Conservation (phyloP, 805 yeast species). For the Zygosaccharomyces kombuchaensis region DNA sequence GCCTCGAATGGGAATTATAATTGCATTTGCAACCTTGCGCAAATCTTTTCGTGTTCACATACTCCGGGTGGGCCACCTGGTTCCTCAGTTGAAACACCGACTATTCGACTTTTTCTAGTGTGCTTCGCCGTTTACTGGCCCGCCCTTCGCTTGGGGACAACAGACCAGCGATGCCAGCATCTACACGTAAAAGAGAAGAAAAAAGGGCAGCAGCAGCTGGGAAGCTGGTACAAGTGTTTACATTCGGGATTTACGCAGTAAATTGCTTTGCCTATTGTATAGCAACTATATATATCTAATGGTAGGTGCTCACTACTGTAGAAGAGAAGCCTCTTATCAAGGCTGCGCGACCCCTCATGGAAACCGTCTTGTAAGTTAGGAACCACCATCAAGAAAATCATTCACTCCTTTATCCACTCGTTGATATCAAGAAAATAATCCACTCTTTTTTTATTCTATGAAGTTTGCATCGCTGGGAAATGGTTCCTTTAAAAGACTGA, state of each 20-base stretch:
- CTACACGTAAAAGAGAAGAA: not conserved
- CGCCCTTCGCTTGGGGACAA: slow-evolving; percentile 1
- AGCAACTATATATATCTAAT: no score
- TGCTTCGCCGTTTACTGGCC: not conserved
- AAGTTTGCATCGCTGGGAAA: slow-evolving; percentile 8
- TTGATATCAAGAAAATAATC: not conserved
- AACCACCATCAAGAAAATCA: not conserved
- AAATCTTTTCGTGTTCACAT: not conserved
- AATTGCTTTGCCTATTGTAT: not conserved
- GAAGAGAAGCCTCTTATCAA: not conserved
- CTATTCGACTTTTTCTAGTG: not conserved
- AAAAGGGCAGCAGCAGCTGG: not conserved
- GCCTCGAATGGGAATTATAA: not conserved
- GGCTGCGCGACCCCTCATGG: not conserved
- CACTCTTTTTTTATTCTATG: slow-evolving; percentile 8
- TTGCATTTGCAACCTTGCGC: not conserved
- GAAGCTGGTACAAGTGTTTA: not conserved
- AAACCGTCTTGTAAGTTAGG: not conserved
- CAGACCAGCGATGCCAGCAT: slow-evolving; percentile 7
- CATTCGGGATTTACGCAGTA: not conserved
- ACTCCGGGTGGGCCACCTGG: not conserved
- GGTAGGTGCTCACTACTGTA: not conserved
- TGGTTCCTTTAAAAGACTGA: slow-evolving; percentile 18
- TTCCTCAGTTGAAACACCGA: not conserved
- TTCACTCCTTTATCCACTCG: slow-evolving; percentile 5